phyloP scores from a whole-genome alignment of 1,284 basidiomycete species.

The Tranzscheliella williamsii region DNA sequence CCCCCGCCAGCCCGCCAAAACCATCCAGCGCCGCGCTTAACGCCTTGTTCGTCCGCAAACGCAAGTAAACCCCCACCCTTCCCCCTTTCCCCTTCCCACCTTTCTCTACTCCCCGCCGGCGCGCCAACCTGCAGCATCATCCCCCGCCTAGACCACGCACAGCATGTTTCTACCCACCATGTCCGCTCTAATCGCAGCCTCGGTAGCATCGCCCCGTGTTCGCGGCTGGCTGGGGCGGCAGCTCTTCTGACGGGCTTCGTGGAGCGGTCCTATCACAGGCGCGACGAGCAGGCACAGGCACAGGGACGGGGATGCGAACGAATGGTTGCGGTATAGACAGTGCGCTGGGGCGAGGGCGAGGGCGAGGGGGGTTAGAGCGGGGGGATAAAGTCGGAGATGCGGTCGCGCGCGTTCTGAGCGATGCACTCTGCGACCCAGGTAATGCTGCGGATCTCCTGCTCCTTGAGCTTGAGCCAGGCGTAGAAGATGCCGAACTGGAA shows the following conservation, averaged over 20 bases:
- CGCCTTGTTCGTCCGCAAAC: constrained; percentile 38
- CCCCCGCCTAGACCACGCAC: no score
- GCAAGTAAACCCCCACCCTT: no score
- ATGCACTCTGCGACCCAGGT: constrained; percentile 89
- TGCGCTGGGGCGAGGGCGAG: background rate
- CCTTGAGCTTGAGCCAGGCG: constrained; percentile 72
- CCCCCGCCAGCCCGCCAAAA: constrained; percentile 30
- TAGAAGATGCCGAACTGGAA: constrained; percentile 59
- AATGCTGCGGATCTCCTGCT: constrained; percentile 96
- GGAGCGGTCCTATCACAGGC: background rate
- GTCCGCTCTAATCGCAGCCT: no score
- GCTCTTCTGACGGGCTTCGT: no score
- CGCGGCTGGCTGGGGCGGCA: no score
- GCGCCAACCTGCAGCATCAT: no score
- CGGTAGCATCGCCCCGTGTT: no score
- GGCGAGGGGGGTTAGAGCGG: constrained; percentile 1
- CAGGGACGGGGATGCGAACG: no score
- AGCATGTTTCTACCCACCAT: no score
- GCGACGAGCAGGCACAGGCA: background rate
- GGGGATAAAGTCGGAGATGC: constrained; percentile 38
- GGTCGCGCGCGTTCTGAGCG: constrained; percentile 51
- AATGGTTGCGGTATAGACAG: no score
- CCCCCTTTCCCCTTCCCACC: no score
- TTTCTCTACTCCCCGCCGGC: no score
- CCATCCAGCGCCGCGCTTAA: constrained; percentile 37